phyloP scores from a whole-genome alignment of 2,329 filamentous ascomycete genomes.

The Chaetomium sp. region DNA sequence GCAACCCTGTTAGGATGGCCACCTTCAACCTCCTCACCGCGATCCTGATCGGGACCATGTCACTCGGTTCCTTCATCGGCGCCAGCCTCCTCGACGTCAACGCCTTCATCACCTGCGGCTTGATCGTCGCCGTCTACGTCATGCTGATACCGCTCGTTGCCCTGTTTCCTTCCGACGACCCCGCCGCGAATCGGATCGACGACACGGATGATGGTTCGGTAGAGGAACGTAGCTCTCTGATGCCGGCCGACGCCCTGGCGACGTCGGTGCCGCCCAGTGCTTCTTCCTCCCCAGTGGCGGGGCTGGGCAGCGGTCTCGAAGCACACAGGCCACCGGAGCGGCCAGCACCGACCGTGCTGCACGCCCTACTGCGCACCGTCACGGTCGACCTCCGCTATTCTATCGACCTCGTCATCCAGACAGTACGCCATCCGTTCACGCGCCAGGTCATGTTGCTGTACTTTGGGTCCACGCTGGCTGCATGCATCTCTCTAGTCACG shows the following conservation, averaged over 20 bases:
- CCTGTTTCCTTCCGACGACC: slow-evolving; percentile 2
- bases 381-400: slow-evolving; percentile 6
- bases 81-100: slow-evolving; percentile 4
- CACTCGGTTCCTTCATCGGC: slow-evolving; percentile 3
- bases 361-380: slow-evolving; percentile 2
- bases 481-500: slow-evolving; percentile 1
- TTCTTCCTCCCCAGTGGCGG: not conserved
- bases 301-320: not conserved
- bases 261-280: slow-evolving; percentile 5
- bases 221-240: slow-evolving; percentile 5
- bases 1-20: slow-evolving; percentile 3
- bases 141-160: slow-evolving; percentile 1
- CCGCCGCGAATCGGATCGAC: slow-evolving; percentile 4
- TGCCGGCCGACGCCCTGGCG: slow-evolving; percentile 1
- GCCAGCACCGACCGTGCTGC: slow-evolving; percentile 5
- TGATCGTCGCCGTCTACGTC: slow-evolving; percentile 4
- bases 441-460: slow-evolving; percentile 6
- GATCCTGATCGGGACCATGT: slow-evolving; percentile 3
- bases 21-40: slow-evolving; percentile 7
- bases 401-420: slow-evolving; percentile 1
- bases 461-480: slow-evolving; percentile 3
- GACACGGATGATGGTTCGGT: slow-evolving; percentile 7
- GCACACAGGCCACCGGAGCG: not conserved
- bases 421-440: slow-evolving; percentile 4
- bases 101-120: slow-evolving; percentile 6